Base-by-base conservation (phyloP, 2,329 filamentous ascomycete genomes). In the Aspergillus sp. region DNA sequence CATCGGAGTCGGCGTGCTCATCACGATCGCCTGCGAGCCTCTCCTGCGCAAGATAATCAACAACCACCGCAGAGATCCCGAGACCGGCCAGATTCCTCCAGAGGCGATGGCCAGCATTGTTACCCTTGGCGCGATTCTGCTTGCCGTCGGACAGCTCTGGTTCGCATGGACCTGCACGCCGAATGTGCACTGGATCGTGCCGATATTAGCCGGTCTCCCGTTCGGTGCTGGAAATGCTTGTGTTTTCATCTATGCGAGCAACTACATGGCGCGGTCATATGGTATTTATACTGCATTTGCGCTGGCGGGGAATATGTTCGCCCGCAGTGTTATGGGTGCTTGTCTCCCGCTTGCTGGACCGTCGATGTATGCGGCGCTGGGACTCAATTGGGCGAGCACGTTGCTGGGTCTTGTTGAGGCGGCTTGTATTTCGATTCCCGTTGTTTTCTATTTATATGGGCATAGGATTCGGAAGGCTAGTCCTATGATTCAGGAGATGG, bases 151-250 rank as follows among this genome's bases (percentile, higher is more conserved):
- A 6, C 87, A 96, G 72, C 81, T 96, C 17, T 88, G 87, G 70
- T 96, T 96, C 69, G 85, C 89, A 0, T 96, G 90, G 91, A 96
- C 91, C 0, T 91, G 86, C 57, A 84, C 90, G 0, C 91, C 91
- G 0, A 75, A 74, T 0, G 88, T 93, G 23, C 91, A 92, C 71
- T 95, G 90, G 88, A 84, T 90, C 14, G 80, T 85, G n/a, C 87
- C 90, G 0, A 88, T 95, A 46, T 76, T 89, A 0, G 89, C 90
- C 1, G 90, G 90, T 1, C 82, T 95, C n/a, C 89, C 88, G 0
- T 95, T 93, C 64, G 90, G 90, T 6, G 80, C 82, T 0, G 90
- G 90, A 0, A 93, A 91, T 65, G 86, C 83, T 6, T 80, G 85
- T 2, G 84, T 89, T 37, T 95, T 95, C 75, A 91, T 95, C 66